These are phyloP conservation scores for Erythrobasidium yunnanense DNA, from an alignment of 768 basidiomycete genomes.

Conservation along the genomic window DNA sequence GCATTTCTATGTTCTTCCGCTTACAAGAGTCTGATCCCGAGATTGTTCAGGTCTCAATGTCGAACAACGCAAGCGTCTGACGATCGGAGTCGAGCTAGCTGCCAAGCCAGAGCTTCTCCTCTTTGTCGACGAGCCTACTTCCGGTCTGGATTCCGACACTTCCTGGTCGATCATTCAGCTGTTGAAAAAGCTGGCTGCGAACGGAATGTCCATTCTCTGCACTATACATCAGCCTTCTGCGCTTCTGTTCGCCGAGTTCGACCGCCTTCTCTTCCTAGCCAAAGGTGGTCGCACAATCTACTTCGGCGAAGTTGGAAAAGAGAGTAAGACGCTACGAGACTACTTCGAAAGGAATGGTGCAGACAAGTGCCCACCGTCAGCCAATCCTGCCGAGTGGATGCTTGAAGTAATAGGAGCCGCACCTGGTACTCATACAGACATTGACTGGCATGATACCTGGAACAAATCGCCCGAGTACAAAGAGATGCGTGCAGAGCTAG, in stretches of 20 bases:
- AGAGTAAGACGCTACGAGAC: conserved; percentile 52
- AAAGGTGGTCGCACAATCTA: conserved; percentile 67
- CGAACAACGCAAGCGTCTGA: conserved; percentile 52
- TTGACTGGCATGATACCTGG: conserved; percentile 84
- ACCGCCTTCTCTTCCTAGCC: conserved; percentile 57
- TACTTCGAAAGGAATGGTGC: conserved; percentile 67
- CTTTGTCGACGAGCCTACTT: conserved; percentile 75
- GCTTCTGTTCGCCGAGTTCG: conserved; percentile 39
- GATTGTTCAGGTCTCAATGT: no score
- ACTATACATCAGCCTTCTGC: conserved; percentile 49
- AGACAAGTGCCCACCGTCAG: conserved; percentile 51
- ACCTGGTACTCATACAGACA: conserved; percentile 80
- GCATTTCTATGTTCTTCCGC: no score
- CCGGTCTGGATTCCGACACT: conserved; percentile 44
- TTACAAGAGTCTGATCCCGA: no score
- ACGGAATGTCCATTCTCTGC: conserved; percentile 81
- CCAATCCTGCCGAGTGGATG: conserved; percentile 65
- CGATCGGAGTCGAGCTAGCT: conserved; percentile 46
- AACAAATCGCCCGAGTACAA: conserved; percentile 56
- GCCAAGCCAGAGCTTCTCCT: conserved; percentile 69
- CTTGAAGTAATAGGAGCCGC: conserved; percentile 49
- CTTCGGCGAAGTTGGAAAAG: conserved; percentile 54
- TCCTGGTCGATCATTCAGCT: conserved; percentile 47
- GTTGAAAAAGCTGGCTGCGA: conserved; percentile 61
- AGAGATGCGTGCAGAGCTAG: conserved; percentile 45